Base-by-base conservation (phyloP, 2,329 filamentous ascomycete species). In the Colletotrichum sidae region DNA sequence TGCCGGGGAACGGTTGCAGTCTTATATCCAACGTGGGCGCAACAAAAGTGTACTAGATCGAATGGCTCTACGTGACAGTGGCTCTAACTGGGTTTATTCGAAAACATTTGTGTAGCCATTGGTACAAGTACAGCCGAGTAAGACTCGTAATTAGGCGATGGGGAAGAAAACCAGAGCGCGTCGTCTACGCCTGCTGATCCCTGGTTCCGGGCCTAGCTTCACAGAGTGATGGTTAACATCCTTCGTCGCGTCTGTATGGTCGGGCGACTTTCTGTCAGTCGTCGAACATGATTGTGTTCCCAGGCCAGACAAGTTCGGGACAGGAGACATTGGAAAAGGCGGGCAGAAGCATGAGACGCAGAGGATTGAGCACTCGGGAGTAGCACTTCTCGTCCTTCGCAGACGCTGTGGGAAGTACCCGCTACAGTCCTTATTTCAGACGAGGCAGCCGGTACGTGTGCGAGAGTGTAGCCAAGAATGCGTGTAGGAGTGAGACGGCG, bases 11-110 rank as follows among this genome's bases (percentile, higher is more conserved):
- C 46, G 58, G 53, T 66, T 62, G 63, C 63, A 53, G 63, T 66
- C 63, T 64, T 64, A 66, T 66, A 66, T 66, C 50, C 58, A 63
- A 62, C 63, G 52, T 66, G 53, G 46, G 60, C n/a, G 33, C 39
- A 57, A 42, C 42, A 33, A 25, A 42, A 44, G 38, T 25, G 49
- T 64, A 34, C 11, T 11, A 60, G 34, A 25, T 15, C 25, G 33
- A 8, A 64, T 38, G 12, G 37, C 42, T 34, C 37, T 46, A 57
- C 37, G 41, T 66, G 59, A 53, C 51, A 39, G 35, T 49, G 61
- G 35, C 37, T 25, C 33, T 45, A 25, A 39, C 42, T 47, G n/a
- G 37, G 25, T 49, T 51, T 65, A 55, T 34, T 61, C 39, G 50
- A 55, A 65, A 37, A 42, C 50, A 45, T 51, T 47, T 33, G 61